A percentile compares a stretch with the other conserved stretches of the same genome.
Evolutionary conservation across 495 filamentous ascomycete species (phyloP).

Genomic region (Lophiostoma macrostomum): DNA sequence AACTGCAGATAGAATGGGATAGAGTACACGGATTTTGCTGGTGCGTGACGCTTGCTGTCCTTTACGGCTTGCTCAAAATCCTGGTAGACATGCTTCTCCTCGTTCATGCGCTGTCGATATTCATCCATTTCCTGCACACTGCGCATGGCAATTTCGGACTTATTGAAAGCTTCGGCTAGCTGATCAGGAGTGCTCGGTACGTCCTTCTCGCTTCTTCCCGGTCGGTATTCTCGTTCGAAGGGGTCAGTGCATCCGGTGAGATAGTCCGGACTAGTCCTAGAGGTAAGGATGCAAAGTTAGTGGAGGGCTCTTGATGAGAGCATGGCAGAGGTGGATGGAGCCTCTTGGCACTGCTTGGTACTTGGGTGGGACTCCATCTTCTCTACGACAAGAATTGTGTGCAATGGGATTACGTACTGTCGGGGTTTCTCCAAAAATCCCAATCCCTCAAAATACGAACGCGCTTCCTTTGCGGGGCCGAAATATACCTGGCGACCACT

Average conservation of each 20-base stretch:
- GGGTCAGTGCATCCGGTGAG: constrained; percentile 81
- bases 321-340: too few species aligned
- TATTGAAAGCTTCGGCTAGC: constrained; percentile 64
- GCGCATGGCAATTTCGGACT: constrained; percentile 55
- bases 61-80: constrained; percentile 74
- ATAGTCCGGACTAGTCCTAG: constrained; percentile 83
- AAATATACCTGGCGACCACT: constrained; percentile 77
- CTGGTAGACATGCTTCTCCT: constrained; percentile 63
- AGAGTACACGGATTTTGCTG: constrained; percentile 71
- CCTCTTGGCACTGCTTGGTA: too few species aligned
- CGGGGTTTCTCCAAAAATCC: constrained; percentile 76
- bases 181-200: constrained; percentile 64
- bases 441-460: constrained; percentile 75
- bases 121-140: constrained; percentile 63
- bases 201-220: constrained; percentile 57
- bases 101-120: constrained; percentile 58
- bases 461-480: constrained; percentile 65
- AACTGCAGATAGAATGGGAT: constrained; percentile 76
- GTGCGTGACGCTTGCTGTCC: constrained; percentile 72
- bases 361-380: too few species aligned
- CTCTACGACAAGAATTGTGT: too few species aligned
- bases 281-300: too few species aligned
- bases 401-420: too few species aligned
- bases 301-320: too few species aligned
- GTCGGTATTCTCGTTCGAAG: constrained; percentile 73